These are phyloP conservation scores for Trametes hirsuta DNA, from an alignment of 1,284 basidiomycete species.

Conservation along the genomic window DNA sequence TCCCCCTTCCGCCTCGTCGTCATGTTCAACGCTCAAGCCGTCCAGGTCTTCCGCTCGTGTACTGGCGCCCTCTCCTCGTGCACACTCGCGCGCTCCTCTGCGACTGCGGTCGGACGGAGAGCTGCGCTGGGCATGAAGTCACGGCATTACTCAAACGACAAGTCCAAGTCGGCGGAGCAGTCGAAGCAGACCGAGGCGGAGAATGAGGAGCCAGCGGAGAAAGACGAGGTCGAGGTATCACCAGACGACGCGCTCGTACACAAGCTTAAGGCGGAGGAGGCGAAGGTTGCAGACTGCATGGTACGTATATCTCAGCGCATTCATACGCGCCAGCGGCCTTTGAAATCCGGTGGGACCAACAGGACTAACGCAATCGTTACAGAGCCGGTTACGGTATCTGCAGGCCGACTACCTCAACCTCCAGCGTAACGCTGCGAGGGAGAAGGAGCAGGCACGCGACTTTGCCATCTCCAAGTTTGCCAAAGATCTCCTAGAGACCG, in stretches of 20 bases:
- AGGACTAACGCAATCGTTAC: constrained; percentile 11
- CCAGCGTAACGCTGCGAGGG: constrained; percentile 86
- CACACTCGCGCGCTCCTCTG: constrained; percentile 42
- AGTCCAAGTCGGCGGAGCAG: constrained; percentile 38
- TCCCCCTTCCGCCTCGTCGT: constrained; percentile 23
- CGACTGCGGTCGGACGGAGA: constrained; percentile 31
- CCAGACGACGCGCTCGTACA: constrained; percentile 42
- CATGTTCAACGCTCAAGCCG: constrained; percentile 55
- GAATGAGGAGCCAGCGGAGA: constrained; percentile 33
- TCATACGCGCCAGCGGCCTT: neutral
- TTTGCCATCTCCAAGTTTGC: constrained; percentile 95
- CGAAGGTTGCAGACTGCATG: constrained; percentile 73
- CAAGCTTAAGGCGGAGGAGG: constrained; percentile 74
- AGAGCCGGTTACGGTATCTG: constrained; percentile 86
- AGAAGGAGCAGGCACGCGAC: constrained; percentile 91
- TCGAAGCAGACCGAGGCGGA: constrained; percentile 29
- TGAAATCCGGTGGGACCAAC: neutral
- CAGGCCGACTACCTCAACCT: constrained; percentile 96
- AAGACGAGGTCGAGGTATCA: constrained; percentile 26
- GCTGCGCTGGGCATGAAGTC: constrained; percentile 25
- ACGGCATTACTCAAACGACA: constrained; percentile 57
- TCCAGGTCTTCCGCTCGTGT: constrained; percentile 59
- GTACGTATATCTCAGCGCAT: constrained; percentile 42
- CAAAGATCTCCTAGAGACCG: constrained; percentile 85
- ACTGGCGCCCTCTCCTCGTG: constrained; percentile 56